Base-by-base conservation (phyloP, 192 early-diverging fungal genomes). In the Cladochytrium replicatum region DNA sequence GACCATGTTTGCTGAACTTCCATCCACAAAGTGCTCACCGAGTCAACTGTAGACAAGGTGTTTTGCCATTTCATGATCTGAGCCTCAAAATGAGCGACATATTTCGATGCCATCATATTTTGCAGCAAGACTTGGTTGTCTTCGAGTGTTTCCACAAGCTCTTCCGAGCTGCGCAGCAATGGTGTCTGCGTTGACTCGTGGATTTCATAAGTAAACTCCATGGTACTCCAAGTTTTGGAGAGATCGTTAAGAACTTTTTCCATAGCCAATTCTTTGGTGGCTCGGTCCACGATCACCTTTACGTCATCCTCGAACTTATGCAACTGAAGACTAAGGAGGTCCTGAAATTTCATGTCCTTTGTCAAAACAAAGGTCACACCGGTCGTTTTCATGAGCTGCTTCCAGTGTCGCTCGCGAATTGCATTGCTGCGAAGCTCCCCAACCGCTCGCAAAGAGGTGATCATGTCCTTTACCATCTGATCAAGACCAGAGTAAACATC, bases 51-150 rank as follows among this genome's bases (percentile, higher is more conserved):
- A 0, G 70, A 74, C 7, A 81, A 56, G 3, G 59, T 64, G 43
- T 75, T 76, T 47, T 81, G 78, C 78, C 78, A 81, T 43, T 76
- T 76, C 19, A 62, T 69, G 48, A 81, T 81, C 50, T 81, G 75
- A 6, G 52, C 62, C 60, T 81, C 76, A 47, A 81, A 81, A 57
- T 78, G 74, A 2, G 69, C 69, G 2, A 78, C 78, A 46, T 80
- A 80, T 42, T 80, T 81, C 4, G 68, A 72, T 1, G 69, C 64
- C 78, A 81, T 81, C 76, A 81, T 79, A 37, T 68, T 81, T 51
- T 81, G 78, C 24, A 81, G 59, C 78, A 81, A 76, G 32, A 81
- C 78, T 47, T 81, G 78, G 42, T 81, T 81, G 54, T 81, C 78
- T 61, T 81, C 78, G 1, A 81, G 50, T 1, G 78, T 81, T 47